Evolutionary conservation across 208 protist species (phyloP).

Genomic region (Polymyxa betae): DNA sequence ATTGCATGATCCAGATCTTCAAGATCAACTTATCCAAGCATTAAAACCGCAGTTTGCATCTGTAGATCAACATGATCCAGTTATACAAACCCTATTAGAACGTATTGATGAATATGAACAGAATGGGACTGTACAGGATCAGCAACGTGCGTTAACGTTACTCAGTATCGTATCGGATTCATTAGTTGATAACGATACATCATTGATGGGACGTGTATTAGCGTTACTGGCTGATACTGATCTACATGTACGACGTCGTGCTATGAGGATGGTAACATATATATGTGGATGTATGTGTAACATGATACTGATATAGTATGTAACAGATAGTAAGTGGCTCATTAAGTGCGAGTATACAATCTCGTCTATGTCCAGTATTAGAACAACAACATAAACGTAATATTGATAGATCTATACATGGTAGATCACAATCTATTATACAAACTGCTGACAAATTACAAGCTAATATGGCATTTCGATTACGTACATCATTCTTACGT

Average conservation of each 20-base stretch:
- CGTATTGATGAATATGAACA: not conserved
- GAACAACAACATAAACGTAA: not conserved
- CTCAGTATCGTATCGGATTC: not conserved
- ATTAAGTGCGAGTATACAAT: not conserved
- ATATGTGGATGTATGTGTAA: not conserved
- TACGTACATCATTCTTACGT: not conserved
- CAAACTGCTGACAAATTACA: not conserved
- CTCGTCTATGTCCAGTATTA: not conserved
- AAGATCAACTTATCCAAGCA: not conserved
- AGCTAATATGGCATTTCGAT: not conserved
- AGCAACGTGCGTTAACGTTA: slow-evolving; percentile 14
- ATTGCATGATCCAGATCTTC: not conserved
- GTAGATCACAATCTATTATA: not conserved
- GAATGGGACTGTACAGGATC: not conserved
- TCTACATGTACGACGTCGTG: not conserved
- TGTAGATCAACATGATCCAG: not conserved
- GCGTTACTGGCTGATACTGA: slow-evolving; percentile 31
- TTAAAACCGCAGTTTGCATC: not conserved
- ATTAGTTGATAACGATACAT: not conserved
- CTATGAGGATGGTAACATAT: not conserved
- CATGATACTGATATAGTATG: not conserved
- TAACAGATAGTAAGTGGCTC: not conserved
- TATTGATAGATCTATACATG: not conserved
- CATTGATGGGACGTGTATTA: not conserved
- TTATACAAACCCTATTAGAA: not conserved